Evolutionary conservation across 805 yeast genomes (phyloP), one percentile per base, ranked within the genome.

Genomic region (Isabelozyma pseudorhagii): DNA sequence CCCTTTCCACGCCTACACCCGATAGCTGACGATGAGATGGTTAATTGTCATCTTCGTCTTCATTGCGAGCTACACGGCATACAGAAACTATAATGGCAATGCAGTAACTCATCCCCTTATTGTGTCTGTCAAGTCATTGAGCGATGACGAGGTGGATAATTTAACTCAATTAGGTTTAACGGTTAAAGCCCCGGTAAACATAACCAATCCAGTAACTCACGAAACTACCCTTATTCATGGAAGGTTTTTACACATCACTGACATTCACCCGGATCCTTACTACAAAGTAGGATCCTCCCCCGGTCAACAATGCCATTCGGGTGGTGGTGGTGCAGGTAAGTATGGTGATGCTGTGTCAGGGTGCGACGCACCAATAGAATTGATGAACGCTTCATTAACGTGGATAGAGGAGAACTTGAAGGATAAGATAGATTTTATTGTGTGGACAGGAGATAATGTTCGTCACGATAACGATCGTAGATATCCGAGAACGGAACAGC

Each of bases 381-480:
- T 89, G 45, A 81, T 85, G 66, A 71, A 82, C 8, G 74, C 74
- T 14, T 88, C 96, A 0, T 67, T 89, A 48, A 63, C 75, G 29
- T 89, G 96, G 94, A 70, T 89, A 2, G 65, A 74, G 17, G 71
- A 74, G 10, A 83, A 88, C 51, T 64, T 89, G 51, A 80, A 75
- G 52, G 94, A 87, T 64, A 83, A 89, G 55, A 83, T 89, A 45
- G 97, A 89, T 64, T 89, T 89, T 66, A 84, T 89, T 10, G 79
- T 89, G 11, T 89, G 96, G 96, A 89, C 96, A 0, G 97, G 97
- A 31, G 97, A 89, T 67, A 89, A 89, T 58, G 81, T 87, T 43
- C 76, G 96, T 49, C 96, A 89, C 64, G 96, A 89, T 64, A 87
- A 85, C 58, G 96, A 89, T 67, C 73, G 96, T 61, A 62, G 64